A percentile compares a stretch with the other conserved stretches of the same genome.
phyloP scores from a whole-genome alignment of 2,329 filamentous ascomycete species.

The Scleromitrula shiraiana region DNA sequence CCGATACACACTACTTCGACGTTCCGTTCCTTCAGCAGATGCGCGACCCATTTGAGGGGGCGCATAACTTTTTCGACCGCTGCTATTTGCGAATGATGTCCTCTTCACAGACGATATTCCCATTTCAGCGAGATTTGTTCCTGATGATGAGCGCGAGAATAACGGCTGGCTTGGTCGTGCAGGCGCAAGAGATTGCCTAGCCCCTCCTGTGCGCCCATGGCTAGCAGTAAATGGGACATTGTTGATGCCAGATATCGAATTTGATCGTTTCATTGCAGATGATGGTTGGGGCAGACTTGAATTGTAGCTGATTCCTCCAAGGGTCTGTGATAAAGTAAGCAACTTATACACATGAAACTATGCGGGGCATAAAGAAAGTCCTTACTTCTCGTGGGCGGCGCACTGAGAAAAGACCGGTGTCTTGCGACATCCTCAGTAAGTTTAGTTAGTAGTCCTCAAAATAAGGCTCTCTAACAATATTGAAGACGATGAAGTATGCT shows the following conservation, averaged over 20 bases:
- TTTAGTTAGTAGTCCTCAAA: slow-evolving; percentile 8
- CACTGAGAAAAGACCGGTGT: slow-evolving; percentile 82
- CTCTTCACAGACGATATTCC: slow-evolving; percentile 80
- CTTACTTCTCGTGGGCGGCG: slow-evolving; percentile 84
- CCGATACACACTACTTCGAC: slow-evolving; percentile 78
- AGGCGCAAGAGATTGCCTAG: slow-evolving; percentile 77
- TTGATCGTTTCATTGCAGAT: slow-evolving; percentile 90
- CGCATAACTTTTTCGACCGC: slow-evolving; percentile 51
- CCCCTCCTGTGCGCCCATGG: slow-evolving; percentile 72
- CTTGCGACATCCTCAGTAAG: slow-evolving; percentile 63
- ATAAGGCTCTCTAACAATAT: not conserved
- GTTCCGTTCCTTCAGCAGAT: slow-evolving; percentile 41
- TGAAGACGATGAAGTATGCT: not conserved
- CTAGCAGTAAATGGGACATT: slow-evolving; percentile 57
- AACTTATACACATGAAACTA: not conserved
- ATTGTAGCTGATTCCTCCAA: slow-evolving; percentile 76
- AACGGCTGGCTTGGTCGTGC: slow-evolving; percentile 77
- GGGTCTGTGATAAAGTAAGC: slow-evolving; percentile 51
- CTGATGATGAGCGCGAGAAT: slow-evolving; percentile 78
- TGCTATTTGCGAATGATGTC: slow-evolving; percentile 65
- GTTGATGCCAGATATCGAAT: slow-evolving; percentile 61
- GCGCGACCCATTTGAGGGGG: slow-evolving; percentile 31
- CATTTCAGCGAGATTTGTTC: slow-evolving; percentile 68
- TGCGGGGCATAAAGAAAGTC: not conserved
- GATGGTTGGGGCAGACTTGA: slow-evolving; percentile 82